phyloP scores from a whole-genome alignment of 108 stramenopile species.

The Poteriospumella lacustris region DNA sequence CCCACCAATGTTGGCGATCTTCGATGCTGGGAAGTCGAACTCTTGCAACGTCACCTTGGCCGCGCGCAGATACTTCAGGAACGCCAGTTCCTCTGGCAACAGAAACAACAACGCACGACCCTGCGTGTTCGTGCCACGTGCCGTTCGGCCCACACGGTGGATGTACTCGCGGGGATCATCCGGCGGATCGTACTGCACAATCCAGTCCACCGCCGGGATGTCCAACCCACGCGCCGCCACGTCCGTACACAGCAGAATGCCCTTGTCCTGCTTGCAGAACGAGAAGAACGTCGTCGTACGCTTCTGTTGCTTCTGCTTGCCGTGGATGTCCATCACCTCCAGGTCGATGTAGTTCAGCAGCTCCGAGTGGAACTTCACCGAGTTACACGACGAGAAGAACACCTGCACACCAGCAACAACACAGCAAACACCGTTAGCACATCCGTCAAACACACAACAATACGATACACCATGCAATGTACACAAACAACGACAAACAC shows the following conservation, averaged over 20 bases:
- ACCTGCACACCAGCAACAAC: too few relatives aligned
- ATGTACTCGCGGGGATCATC: conserved; percentile 98
- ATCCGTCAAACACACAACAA: too few relatives aligned
- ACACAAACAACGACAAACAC: too few relatives aligned
- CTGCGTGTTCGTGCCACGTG: conserved; percentile 78
- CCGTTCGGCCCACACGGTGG: conserved; percentile 69
- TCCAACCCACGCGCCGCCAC: conserved; percentile 96
- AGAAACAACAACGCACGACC: conserved; percentile 94
- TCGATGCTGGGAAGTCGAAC: conserved; percentile 91
- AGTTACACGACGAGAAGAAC: conserved; percentile 96
- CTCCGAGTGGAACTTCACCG: conserved; percentile 96
- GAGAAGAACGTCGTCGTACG: conserved; percentile 97
- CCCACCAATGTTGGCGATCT: conserved; percentile 86
- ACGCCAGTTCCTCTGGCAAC: conserved; percentile 94
- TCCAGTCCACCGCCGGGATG: conserved; percentile 97
- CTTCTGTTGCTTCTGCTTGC: conserved; percentile 95
- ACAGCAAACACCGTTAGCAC: too few relatives aligned
- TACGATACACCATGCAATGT: too few relatives aligned
- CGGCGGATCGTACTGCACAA: conserved; percentile 96
- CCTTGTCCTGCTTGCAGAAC: conserved; percentile 87
- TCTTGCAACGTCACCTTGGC: conserved; percentile 96
- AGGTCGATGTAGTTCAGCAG: conserved; percentile 97
- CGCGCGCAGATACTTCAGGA: conserved; percentile 84
- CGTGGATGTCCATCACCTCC: conserved; percentile 95
- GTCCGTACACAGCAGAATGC: conserved; percentile 93